Percentiles rank a stretch among this genome's conserved stretches.
These are phyloP conservation scores for Artemisia argyi DNA, from an alignment of 129 eudicot genomes.

Conservation along the genomic window DNA sequence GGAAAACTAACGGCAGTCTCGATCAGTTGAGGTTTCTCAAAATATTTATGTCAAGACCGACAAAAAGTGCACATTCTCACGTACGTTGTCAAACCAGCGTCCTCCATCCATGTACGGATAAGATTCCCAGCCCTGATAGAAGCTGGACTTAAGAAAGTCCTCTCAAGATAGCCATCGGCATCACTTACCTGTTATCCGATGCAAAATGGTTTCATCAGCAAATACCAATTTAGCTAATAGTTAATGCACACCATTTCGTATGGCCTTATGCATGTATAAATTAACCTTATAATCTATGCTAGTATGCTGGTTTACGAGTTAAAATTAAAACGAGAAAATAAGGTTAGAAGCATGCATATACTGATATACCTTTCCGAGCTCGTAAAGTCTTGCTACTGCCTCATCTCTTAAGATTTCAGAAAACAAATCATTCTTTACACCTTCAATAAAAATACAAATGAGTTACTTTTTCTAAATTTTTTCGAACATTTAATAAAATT, in stretches of 20 bases:
- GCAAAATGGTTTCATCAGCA: slow-evolving; percentile 6
- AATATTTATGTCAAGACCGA: background rate
- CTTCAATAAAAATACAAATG: slow-evolving; percentile 39
- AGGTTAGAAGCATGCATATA: background rate
- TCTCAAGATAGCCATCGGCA: slow-evolving; percentile 72
- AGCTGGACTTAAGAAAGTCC: slow-evolving; percentile 94
- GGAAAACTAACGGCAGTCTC: slow-evolving; percentile 22
- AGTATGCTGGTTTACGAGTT: background rate
- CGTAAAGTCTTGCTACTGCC: slow-evolving; percentile 73
- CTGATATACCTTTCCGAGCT: slow-evolving; percentile 88
- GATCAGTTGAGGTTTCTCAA: slow-evolving; percentile 13
- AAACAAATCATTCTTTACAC: slow-evolving; percentile 41
- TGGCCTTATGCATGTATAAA: background rate
- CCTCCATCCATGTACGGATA: slow-evolving; percentile 91
- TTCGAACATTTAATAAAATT: background rate
- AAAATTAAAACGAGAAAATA: background rate
- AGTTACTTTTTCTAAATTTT: background rate
- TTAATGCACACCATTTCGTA: background rate
- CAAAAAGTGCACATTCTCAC: slow-evolving; percentile 31
- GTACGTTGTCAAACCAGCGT: slow-evolving; percentile 93
- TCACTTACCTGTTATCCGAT: slow-evolving; percentile 72
- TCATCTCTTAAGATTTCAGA: slow-evolving; percentile 72
- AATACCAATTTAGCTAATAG: background rate
- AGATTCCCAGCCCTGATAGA: slow-evolving; percentile 78
- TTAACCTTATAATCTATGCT: background rate